phyloP scores from a whole-genome alignment of 495 filamentous ascomycete genomes.

The Tuber indicum region DNA sequence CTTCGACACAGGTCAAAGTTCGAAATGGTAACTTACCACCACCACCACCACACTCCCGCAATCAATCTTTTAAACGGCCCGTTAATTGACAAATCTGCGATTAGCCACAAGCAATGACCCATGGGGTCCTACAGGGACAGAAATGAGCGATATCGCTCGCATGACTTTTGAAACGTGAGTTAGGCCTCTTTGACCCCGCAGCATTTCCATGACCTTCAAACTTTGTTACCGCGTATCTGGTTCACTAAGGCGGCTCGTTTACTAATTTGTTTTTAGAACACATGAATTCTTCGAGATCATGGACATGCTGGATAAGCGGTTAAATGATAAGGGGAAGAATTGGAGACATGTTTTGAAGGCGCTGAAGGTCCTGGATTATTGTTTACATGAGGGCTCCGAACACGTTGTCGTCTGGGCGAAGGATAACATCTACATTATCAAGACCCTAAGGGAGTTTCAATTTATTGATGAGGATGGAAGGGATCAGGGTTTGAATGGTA shows the following conservation, averaged over 20 bases:
- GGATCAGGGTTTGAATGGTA: slow-evolving; percentile 95
- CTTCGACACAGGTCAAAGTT: slow-evolving; percentile 94
- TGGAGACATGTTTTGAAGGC: slow-evolving; percentile 99
- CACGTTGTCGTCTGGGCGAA: slow-evolving; percentile 95
- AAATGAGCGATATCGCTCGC: slow-evolving; percentile 98
- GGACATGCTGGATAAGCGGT: slow-evolving; percentile 98
- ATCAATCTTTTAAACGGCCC: slow-evolving; percentile 3
- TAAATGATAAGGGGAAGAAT: slow-evolving; percentile 99
- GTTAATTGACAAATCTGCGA: slow-evolving; percentile 32
- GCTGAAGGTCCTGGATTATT: slow-evolving; percentile 96
- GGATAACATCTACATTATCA: slow-evolving; percentile 97
- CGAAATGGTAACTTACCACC: slow-evolving; percentile 74
- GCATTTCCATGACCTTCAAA: slow-evolving; percentile 12
- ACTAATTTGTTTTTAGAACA: slow-evolving; percentile 51
- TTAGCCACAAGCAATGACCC: slow-evolving; percentile 97
- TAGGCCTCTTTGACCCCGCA: slow-evolving; percentile 10
- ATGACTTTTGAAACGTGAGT: slow-evolving; percentile 94
- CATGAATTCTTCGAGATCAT: slow-evolving; percentile 99
- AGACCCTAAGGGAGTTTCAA: slow-evolving; percentile 92
- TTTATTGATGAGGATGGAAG: slow-evolving; percentile 90
- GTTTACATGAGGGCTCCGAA: slow-evolving; percentile 94
- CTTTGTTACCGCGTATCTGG: slow-evolving; percentile 12
- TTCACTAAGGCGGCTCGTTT: slow-evolving; percentile 14
- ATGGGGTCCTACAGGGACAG: slow-evolving; percentile 96
- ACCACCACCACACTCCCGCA: background rate